Base-by-base conservation (phyloP, 1,139 yeast genomes). In the Saccharomyces hybrid region DNA sequence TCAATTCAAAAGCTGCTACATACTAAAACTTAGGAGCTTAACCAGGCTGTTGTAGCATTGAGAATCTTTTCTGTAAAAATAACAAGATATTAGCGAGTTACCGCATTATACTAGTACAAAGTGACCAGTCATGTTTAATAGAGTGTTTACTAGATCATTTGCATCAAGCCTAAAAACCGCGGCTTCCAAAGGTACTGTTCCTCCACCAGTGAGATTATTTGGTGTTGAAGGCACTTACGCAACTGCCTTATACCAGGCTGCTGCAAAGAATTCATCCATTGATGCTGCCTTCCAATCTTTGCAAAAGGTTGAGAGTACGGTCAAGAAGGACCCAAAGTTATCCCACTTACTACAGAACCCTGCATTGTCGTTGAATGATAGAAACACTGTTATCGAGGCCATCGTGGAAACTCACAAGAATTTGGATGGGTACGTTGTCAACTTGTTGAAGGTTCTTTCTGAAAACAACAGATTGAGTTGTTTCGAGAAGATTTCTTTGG, bases 161-260 rank as follows among this genome's bases (percentile, higher is more conserved):
- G 87, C 89, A 63, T 75, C 88, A 57, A 38, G 42, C 6, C 3
- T 38, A 38, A 38, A 11, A 38, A 11, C 42, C 5, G 80, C 87
- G 63, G 59, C 66, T 27, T 72, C 81, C 65, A 78, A 79, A 69
- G 66, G 72, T 50, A 65, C 67, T 54, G 62, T 79, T 56, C 84
- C 84, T 74, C 95, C 96, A 58, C 98, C 98, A 57, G 86, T 91
- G 62, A 97, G 91, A 80, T 82, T 93, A 73, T 91, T 82, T 69
- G 99, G 99, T 62, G 77, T 93, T 63, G 97, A 91, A 66, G 99
- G 98, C 71, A 90, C 98, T 60, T 93, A 93, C 73, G 99, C 99
- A 67, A 81, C 89, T 59, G 97, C 99, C 50, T 81, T 93, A 66
- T 93, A 86, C 82, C 79, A 91, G 56, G 98, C 99, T 38, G 87